Evolutionary conservation across 2,329 filamentous ascomycete species (phyloP), one percentile per base, ranked within the genome.

Genomic region (Fusarium verrucosum): DNA sequence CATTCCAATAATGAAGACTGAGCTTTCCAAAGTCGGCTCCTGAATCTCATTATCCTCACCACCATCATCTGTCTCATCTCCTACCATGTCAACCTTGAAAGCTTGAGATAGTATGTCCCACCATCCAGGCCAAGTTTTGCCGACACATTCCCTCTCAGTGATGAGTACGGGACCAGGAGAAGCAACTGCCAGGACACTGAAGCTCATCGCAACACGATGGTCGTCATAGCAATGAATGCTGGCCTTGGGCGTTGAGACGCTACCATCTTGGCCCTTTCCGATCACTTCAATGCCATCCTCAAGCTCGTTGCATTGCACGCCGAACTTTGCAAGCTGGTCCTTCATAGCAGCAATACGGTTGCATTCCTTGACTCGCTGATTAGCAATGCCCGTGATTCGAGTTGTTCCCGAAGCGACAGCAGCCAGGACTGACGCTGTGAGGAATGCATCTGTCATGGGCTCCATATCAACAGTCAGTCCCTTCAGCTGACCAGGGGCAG

Each of bases 81-180:
- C 95, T 59, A 89, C 85, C n/a, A 98, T 81, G 25, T 84, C 79
- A 25, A 91, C 91, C 30, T 88, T 83, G 81, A 97, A 99, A 14
- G 87, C 85, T 68, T 91, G 87, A 20, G 89, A 89, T 53, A 98
- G 79, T 17, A 89, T 87, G 76, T 99, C 95, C 95, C 95, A 99
- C 92, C 95, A 99, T 10, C 94, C 95, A 1, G 95, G 95, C 95
- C 95, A 99, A 4, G 95, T 99, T 83, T 99, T 99, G 36, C 91
- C 94, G 4, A 92, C 92, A 75, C 95, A 99, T 72, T 97, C 93
- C 59, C 93, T 90, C 75, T 99, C 95, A 3, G 92, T 85, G 47
- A 99, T 88, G 16, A 96, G 79, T 0, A 92, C 90, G 1, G 92
- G 85, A 9, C 86, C 78, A 2, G 91, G 89, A 1, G 90, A 85